Conservation (phyloP, 2,329 filamentous ascomycete species). For the Fusarium oxysporum region DNA sequence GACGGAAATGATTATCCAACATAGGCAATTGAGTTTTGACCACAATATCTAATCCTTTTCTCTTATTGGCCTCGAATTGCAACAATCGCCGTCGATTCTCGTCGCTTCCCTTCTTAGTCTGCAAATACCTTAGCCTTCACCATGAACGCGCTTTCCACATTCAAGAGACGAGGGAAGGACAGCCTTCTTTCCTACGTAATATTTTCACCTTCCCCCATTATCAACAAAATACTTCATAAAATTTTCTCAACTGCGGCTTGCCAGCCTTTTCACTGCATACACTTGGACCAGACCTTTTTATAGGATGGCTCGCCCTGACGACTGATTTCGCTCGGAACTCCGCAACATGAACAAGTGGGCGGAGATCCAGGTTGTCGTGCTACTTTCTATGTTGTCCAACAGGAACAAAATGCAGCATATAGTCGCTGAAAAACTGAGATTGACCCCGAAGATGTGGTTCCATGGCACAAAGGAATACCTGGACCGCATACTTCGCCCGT, state of each 20-base stretch:
- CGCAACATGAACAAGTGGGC: accelerated
- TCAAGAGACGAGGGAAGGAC: not conserved
- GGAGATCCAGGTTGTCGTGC: accelerated
- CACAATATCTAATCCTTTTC: no score
- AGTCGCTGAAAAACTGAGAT: accelerated
- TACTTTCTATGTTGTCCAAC: not conserved
- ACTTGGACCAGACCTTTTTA: no score
- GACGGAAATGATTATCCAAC: no score
- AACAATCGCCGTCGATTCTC: not conserved
- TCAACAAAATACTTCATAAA: not conserved
- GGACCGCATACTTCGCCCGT: accelerated
- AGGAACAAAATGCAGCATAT: accelerated
- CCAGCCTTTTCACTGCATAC: not conserved
- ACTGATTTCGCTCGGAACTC: no score
- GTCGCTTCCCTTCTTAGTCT: no score
- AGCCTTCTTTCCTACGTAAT: not conserved
- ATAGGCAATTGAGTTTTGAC: no score
- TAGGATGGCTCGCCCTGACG: no score
- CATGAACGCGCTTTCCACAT: not conserved
- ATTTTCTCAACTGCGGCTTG: not conserved
- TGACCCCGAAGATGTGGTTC: accelerated
- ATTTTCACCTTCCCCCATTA: accelerated
- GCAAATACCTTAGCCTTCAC: no score
- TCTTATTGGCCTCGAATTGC: not conserved
- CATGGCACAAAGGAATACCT: not conserved